phyloP scores from a whole-genome alignment of 495 filamentous ascomycete species.

The Tuber brumale region DNA sequence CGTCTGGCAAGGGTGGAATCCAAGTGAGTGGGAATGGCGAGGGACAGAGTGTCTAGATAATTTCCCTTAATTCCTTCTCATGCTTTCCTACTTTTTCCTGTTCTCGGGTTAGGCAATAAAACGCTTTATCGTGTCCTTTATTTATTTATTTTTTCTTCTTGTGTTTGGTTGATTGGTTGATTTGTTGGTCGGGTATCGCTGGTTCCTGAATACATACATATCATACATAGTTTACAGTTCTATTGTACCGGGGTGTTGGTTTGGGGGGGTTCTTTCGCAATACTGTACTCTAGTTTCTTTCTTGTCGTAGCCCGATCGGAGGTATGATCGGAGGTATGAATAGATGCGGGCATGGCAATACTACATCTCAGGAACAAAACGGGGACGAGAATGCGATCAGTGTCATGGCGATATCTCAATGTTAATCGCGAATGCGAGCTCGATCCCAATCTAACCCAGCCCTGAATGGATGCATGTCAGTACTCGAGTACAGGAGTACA shows the following conservation, averaged over 20 bases:
- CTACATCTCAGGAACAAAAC: background rate
- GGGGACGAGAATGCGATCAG: background rate
- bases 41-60: background rate
- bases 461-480: no score
- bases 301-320: background rate
- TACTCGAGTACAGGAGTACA: no score
- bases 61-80: background rate
- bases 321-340: background rate
- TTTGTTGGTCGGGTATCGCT: background rate
- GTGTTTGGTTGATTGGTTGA: slow-evolving; percentile 4
- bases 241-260: background rate
- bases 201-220: slow-evolving; percentile 8
- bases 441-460: background rate
- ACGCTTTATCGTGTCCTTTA: background rate
- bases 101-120: background rate
- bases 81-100: background rate
- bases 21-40: background rate
- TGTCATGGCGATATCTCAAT: background rate
- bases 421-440: background rate
- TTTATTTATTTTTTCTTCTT: background rate
- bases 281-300: background rate
- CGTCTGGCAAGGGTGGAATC: background rate
- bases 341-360: background rate
- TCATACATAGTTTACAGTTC: background rate
- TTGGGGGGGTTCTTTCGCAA: background rate